Conservation (phyloP, 371 early-diverging fungal genomes). For the Mortierella sp. region DNA sequence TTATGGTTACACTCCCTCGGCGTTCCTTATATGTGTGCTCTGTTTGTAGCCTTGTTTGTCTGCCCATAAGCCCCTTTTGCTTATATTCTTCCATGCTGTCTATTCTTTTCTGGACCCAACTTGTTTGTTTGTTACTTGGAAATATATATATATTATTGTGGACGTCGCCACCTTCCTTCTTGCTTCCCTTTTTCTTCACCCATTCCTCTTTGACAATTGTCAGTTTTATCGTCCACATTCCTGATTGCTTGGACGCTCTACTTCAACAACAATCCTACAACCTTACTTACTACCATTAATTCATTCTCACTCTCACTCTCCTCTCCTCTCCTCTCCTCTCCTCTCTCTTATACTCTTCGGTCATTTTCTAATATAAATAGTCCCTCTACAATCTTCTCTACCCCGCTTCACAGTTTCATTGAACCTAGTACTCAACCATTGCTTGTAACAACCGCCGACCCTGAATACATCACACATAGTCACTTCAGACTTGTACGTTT, state of each 20-base stretch:
- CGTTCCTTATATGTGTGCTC: neutral
- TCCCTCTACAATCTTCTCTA: neutral
- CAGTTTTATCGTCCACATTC: neutral
- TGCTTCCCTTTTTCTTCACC: neutral
- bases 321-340: neutral
- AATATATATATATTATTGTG: neutral
- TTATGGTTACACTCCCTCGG: neutral
- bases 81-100: conserved; percentile 4
- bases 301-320: neutral
- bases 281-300: neutral
- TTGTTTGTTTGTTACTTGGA: neutral
- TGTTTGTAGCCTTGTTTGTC: neutral
- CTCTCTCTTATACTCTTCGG: too few relatives aligned
- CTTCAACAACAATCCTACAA: neutral
- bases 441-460: neutral
- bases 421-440: neutral
- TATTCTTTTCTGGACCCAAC: conserved; percentile 15
- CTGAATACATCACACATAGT: neutral
- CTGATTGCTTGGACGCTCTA: neutral
- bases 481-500: neutral
- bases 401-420: neutral
- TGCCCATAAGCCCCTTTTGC: conserved; percentile 8
- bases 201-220: neutral
- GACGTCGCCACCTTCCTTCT: neutral
- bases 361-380: conserved; percentile 6